phyloP scores from a whole-genome alignment of 805 yeast genomes.

The Ogataea wickerhamii region DNA sequence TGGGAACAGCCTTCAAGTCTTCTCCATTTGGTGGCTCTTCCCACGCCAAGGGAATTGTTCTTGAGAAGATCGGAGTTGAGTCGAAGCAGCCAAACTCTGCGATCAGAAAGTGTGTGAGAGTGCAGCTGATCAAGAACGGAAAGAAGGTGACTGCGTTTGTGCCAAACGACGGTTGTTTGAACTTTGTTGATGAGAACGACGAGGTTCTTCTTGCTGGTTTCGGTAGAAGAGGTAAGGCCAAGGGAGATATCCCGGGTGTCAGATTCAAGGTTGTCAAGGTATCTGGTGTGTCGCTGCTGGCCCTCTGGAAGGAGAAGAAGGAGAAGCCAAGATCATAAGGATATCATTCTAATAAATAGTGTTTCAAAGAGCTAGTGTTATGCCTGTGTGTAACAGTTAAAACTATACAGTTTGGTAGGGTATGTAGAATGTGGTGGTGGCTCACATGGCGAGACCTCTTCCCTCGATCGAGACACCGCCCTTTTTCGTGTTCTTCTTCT shows the following conservation, averaged over 20 bases:
- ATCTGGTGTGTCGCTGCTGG: slow-evolving; percentile 98
- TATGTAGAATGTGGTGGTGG: background rate
- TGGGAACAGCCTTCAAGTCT: slow-evolving; percentile 99
- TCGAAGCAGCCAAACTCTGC: slow-evolving; percentile 99
- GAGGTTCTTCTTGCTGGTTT: slow-evolving; percentile 99
- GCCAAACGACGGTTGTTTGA: slow-evolving; percentile 99
- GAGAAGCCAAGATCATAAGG: slow-evolving; percentile 99
- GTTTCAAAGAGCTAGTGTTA: background rate
- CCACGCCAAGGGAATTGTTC: slow-evolving; percentile 99
- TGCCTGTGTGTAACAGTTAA: background rate
- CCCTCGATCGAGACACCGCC: slow-evolving; percentile 83
- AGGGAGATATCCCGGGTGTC: slow-evolving; percentile 99
- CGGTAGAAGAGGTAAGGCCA: slow-evolving; percentile 99
- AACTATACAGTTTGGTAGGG: background rate
- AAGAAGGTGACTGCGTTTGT: slow-evolving; percentile 99
- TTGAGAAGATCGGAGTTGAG: slow-evolving; percentile 99
- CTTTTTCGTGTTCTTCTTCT: slow-evolving; percentile 51
- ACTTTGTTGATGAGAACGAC: slow-evolving; percentile 99
- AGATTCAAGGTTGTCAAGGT: slow-evolving; percentile 99
- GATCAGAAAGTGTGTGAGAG: slow-evolving; percentile 99
- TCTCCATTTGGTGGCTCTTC: slow-evolving; percentile 99
- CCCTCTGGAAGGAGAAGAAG: slow-evolving; percentile 99
- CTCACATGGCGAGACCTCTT: slow-evolving; percentile 37
- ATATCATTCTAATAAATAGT: background rate
- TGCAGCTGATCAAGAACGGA: slow-evolving; percentile 99